phyloP scores from a whole-genome alignment of 108 stramenopile genomes.

The Fragilariopsis cylindrus region DNA sequence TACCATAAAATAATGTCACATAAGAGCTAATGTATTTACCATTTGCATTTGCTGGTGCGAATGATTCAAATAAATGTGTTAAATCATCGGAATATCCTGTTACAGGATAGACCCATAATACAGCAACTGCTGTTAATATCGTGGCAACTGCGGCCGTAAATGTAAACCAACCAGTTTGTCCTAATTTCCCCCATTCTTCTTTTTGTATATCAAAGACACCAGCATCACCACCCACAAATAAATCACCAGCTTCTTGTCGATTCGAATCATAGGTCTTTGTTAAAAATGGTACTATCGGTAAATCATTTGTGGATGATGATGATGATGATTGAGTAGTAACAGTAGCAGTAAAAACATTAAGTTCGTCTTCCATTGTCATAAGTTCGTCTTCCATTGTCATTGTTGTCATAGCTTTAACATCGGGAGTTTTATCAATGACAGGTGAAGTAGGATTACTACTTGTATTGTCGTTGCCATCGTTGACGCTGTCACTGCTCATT shows the following conservation, averaged over 20 bases:
- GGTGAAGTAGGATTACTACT: background rate
- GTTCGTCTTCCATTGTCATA: background rate
- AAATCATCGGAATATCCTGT: slow-evolving; percentile 83
- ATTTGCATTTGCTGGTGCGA: slow-evolving; percentile 43
- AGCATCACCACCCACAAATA: slow-evolving; percentile 74
- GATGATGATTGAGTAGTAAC: background rate
- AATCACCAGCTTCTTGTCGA: slow-evolving; percentile 43
- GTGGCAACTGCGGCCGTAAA: slow-evolving; percentile 74
- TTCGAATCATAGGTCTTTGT: slow-evolving; percentile 54
- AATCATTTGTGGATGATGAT: slow-evolving; percentile 4
- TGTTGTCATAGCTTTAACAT: background rate
- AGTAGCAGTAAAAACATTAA: background rate
- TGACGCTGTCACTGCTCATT: background rate
- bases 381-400: background rate
- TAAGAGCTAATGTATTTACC: background rate
- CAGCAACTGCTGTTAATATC: slow-evolving; percentile 71
- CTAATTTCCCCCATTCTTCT: slow-evolving; percentile 64
- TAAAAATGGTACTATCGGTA: slow-evolving; percentile 51
- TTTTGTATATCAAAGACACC: slow-evolving; percentile 56
- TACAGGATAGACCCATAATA: slow-evolving; percentile 70
- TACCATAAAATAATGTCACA: slow-evolving; percentile 58
- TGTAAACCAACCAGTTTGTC: slow-evolving; percentile 68
- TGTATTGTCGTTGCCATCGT: background rate
- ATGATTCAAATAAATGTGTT: slow-evolving; percentile 54
- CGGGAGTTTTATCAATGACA: background rate